Percentiles rank a stretch among this genome's conserved stretches.
Conservation (phyloP, 768 basidiomycete species). For the Xerocomellus intermedius region DNA sequence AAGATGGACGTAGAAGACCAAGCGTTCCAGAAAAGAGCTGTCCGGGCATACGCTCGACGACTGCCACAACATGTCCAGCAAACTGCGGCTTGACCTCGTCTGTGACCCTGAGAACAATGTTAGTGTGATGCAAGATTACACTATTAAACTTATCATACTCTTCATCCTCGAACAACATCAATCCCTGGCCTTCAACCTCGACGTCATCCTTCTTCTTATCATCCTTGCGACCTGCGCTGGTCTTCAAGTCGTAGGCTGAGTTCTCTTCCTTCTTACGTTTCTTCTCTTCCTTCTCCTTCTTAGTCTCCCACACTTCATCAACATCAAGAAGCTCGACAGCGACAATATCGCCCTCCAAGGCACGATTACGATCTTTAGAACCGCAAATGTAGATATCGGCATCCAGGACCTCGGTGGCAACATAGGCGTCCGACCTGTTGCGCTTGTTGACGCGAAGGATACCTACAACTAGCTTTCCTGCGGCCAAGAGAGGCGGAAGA, state of each 20-base stretch:
- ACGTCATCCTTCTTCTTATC: slow-evolving; percentile 99
- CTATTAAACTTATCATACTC: slow-evolving; percentile 52
- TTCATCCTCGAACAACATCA: slow-evolving; percentile 97
- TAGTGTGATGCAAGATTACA: slow-evolving; percentile 1
- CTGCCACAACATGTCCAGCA: slow-evolving; percentile 99
- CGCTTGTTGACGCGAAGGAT: slow-evolving; percentile 97
- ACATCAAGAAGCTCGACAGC: slow-evolving; percentile 97
- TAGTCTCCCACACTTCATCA: slow-evolving; percentile 96
- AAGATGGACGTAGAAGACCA: slow-evolving; percentile 91
- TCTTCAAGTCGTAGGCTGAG: slow-evolving; percentile 86
- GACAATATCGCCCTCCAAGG: slow-evolving; percentile 97
- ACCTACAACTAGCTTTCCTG: slow-evolving; percentile 96
- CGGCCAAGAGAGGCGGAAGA: slow-evolving; percentile 91
- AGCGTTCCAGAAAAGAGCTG: slow-evolving; percentile 98
- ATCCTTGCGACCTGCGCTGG: slow-evolving; percentile 75
- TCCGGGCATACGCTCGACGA: slow-evolving; percentile 98
- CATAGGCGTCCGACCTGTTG: slow-evolving; percentile 97
- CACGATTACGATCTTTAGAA: slow-evolving; percentile 97
- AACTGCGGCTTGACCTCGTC: slow-evolving; percentile 98
- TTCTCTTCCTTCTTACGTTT: slow-evolving; percentile 99
- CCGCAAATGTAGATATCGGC: slow-evolving; percentile 99
- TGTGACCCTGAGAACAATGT: slow-evolving; percentile 63
- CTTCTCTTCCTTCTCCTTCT: slow-evolving; percentile 99
- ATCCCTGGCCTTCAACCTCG: slow-evolving; percentile 97
- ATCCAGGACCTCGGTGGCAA: slow-evolving; percentile 96